Percentiles rank a stretch among this genome's conserved stretches.
phyloP scores from a whole-genome alignment of 306 rosid genomes.

The Prunus fruticosa region DNA sequence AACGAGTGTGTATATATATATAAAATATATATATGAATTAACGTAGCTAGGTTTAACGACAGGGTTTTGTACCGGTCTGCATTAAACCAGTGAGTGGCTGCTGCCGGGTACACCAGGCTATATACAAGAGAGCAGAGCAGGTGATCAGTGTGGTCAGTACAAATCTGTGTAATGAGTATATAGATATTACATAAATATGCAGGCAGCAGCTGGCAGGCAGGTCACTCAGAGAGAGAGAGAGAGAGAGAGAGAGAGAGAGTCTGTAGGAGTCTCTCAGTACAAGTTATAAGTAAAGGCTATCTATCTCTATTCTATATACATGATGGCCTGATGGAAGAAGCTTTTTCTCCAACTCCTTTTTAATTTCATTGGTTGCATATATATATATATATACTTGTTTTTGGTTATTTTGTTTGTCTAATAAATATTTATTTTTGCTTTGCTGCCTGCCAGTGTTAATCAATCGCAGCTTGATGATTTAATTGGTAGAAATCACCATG shows the following conservation, averaged over 20 bases:
- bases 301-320: neutral
- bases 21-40: no score
- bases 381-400: constrained; percentile 16
- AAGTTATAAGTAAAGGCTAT: constrained; percentile 11
- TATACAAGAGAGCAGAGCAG: neutral
- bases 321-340: constrained; percentile 16
- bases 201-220: constrained; percentile 36
- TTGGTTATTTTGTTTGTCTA: constrained; percentile 15
- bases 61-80: neutral
- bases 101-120: neutral
- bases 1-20: no score
- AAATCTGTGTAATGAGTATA: no score
- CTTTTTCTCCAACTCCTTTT: constrained; percentile 26
- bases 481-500: neutral
- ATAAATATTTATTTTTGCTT: neutral
- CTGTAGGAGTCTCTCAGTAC: constrained; percentile 25
- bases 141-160: neutral
- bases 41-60: neutral
- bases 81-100: neutral
- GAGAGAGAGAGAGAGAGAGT: constrained; percentile 17
- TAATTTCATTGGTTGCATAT: constrained; percentile 22
- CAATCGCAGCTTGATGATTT: no score
- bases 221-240: constrained; percentile 20
- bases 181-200: constrained; percentile 19
- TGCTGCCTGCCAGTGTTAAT: neutral